Base-by-base conservation (phyloP, 2,329 filamentous ascomycete genomes). In the Xylariaceae sp. region DNA sequence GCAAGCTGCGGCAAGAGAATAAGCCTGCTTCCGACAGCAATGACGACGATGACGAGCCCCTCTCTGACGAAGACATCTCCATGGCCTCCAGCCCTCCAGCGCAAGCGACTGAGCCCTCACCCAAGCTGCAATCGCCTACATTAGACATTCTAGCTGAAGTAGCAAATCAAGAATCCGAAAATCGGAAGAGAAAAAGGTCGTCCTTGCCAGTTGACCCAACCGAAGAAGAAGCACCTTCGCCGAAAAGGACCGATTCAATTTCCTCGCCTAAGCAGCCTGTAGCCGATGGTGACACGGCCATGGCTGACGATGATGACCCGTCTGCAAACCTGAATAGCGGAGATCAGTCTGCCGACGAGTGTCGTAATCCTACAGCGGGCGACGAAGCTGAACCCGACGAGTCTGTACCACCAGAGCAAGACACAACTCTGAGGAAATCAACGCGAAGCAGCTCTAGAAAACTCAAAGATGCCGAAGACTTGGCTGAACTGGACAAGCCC, bases 1-100 rank as follows among this genome's bases (percentile, higher is more conserved):
- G 85, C 73, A 92, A 90, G 70, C 76, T 90, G 48, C 81, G 82
- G 55, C 80, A 54, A 40, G 54, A 50, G 6, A 44, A 43, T 33
- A 56, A 45, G 34, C 44, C 49, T 19, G 44, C 40, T 19, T 37
- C 63, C 32, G 58, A 64, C 12, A 66, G 65, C 35, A 62, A 65
- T 35, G 66, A 66, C 19, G 58, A 64, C 25, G 68, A 70, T 43
- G 68, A 68, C 42, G 64, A 66, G 42, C 58, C 55, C 19, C 55
- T 65, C 27, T 67, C 67, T 19, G 60, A 64, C 34, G 58, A 57
- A 29, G 59, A 60, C 20, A 39, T 52, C 19, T 65, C 62, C 27
- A 62, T 65, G 53, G 59, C 57, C 45, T 65, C 62, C 8, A 65
- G 61, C 41, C 62, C 62, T 7, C 61, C 62, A 6, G 49, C 49